Conservation (phyloP, 768 basidiomycete genomes). For the Hydnomerulius pinastri region DNA sequence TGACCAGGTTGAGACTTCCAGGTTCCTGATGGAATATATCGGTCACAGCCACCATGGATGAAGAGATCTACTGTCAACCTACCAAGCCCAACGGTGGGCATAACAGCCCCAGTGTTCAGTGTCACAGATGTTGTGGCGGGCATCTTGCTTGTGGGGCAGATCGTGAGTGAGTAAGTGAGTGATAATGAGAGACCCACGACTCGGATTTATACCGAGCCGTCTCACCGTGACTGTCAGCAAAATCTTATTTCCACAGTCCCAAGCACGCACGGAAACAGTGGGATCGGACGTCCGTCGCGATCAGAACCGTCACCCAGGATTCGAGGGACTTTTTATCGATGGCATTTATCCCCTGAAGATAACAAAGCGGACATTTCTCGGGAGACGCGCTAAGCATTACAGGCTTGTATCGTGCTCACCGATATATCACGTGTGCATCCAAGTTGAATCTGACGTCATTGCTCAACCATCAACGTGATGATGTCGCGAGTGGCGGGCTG, state of each 20-base stretch:
- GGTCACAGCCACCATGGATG: too few relatives aligned
- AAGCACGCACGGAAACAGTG: not conserved
- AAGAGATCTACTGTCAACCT: too few relatives aligned
- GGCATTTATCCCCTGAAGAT: too few relatives aligned
- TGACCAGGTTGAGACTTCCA: conserved; percentile 72
- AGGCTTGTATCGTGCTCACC: too few relatives aligned
- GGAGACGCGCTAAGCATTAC: too few relatives aligned
- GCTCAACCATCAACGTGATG: too few relatives aligned
- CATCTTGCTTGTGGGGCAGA: conserved; percentile 38
- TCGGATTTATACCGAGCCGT: not conserved
- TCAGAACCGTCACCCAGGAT: not conserved
- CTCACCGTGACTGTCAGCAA: not conserved
- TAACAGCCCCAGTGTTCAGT: conserved; percentile 76
- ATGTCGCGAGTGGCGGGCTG: too few relatives aligned
- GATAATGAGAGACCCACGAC: not conserved
- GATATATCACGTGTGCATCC: too few relatives aligned
- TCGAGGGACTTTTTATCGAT: too few relatives aligned
- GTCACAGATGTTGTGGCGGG: conserved; percentile 51
- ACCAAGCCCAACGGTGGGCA: conserved; percentile 77
- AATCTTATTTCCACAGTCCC: not conserved
- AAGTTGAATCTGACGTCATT: too few relatives aligned
- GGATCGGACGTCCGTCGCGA: not conserved
- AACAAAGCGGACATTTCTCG: too few relatives aligned
- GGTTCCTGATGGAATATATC: too few relatives aligned
- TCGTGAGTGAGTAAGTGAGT: not conserved